These are phyloP conservation scores for Aspergillus haitiensis DNA, from an alignment of 495 filamentous ascomycete genomes.

Conservation along the genomic window DNA sequence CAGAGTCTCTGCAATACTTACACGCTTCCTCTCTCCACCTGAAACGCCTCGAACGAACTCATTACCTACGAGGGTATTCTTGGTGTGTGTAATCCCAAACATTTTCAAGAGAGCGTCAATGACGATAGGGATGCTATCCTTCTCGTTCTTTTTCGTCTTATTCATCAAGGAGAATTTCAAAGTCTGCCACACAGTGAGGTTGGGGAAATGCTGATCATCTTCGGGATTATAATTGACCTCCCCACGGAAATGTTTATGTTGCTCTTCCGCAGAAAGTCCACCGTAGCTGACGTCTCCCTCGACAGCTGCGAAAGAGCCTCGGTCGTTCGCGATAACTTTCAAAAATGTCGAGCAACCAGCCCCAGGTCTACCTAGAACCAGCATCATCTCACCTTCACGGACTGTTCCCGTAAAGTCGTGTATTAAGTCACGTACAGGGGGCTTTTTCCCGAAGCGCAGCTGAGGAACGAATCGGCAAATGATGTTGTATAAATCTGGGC, in stretches of 20 bases:
- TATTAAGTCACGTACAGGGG: conserved; percentile 60
- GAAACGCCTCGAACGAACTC: conserved; percentile 75
- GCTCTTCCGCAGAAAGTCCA: conserved; percentile 69
- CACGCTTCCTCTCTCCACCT: conserved; percentile 71
- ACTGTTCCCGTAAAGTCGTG: conserved; percentile 78
- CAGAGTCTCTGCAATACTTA: conserved; percentile 68
- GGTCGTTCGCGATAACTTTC: conserved; percentile 72
- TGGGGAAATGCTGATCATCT: conserved; percentile 78
- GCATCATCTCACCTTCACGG: conserved; percentile 78
- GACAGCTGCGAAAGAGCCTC: conserved; percentile 63
- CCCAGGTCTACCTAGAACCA: conserved; percentile 79
- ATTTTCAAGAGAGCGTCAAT: conserved; percentile 63
- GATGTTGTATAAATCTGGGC: conserved; percentile 76
- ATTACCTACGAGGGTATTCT: conserved; percentile 81
- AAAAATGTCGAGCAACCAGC: conserved; percentile 81
- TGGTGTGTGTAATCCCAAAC: conserved; percentile 80
- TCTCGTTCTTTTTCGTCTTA: conserved; percentile 76
- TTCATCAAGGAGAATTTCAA: conserved; percentile 80
- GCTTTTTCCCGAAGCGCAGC: conserved; percentile 54
- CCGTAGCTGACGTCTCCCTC: conserved; percentile 74
- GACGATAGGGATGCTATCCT: conserved; percentile 65
- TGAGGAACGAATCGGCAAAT: conserved; percentile 63
- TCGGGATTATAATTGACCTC: conserved; percentile 84
- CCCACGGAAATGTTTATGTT: conserved; percentile 67
- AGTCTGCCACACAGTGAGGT: conserved; percentile 77